Evolutionary conservation across 495 filamentous ascomycete genomes (phyloP).

Genomic region (Arthonia radiata): DNA sequence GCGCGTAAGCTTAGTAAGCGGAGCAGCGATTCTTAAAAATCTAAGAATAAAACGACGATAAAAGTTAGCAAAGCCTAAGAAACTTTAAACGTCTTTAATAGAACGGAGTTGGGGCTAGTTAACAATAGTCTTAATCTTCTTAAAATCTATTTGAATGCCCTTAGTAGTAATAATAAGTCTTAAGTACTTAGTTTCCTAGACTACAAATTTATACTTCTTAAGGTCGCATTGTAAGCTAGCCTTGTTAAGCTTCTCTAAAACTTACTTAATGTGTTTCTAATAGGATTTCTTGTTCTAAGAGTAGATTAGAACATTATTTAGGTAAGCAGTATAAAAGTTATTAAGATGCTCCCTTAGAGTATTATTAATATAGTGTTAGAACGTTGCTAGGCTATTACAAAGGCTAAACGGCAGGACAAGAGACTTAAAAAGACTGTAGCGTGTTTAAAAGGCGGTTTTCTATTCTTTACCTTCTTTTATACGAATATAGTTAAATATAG

Average conservation of each 20-base stretch:
- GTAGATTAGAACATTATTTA: constrained; percentile 17
- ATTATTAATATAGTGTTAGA: constrained; percentile 14
- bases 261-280: constrained; percentile 5
- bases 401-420: constrained; percentile 10
- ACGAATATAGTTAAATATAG: constrained; percentile 16
- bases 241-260: constrained; percentile 7
- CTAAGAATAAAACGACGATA: constrained; percentile 12
- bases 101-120: constrained; percentile 7
- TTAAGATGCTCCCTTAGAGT: constrained; percentile 8
- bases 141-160: constrained; percentile 8
- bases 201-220: constrained; percentile 13
- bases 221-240: constrained; percentile 9
- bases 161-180: constrained; percentile 9
- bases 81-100: constrained; percentile 8
- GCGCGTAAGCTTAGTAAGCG: constrained; percentile 4
- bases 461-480: constrained; percentile 12
- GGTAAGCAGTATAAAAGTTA: constrained; percentile 11
- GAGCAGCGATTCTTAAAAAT: constrained; percentile 6
- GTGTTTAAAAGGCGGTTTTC: constrained; percentile 14
- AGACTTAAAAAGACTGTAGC: constrained; percentile 11
- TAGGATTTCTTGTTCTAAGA: constrained; percentile 8
- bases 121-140: constrained; percentile 10
- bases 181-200: constrained; percentile 7
- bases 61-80: constrained; percentile 16
- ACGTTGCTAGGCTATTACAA: constrained; percentile 7